Evolutionary conservation across 192 early-diverging fungal genomes (phyloP).

Genomic region (Entomortierella chlamydospora): DNA sequence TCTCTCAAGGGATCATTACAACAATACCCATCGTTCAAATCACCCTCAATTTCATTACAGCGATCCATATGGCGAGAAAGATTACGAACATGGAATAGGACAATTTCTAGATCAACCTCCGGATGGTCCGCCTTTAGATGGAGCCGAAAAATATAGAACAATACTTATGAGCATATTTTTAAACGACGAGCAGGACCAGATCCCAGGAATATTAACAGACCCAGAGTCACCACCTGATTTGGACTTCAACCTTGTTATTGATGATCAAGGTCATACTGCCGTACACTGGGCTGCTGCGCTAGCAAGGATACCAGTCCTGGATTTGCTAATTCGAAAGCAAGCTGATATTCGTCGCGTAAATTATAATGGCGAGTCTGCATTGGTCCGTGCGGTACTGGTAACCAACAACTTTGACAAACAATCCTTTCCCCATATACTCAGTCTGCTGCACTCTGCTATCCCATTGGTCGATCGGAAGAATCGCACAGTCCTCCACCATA

Average conservation of each 20-base stretch:
- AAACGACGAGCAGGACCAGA: slow-evolving; percentile 74
- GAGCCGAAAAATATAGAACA: slow-evolving; percentile 73
- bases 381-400: slow-evolving; percentile 89
- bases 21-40: slow-evolving; percentile 6
- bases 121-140: slow-evolving; percentile 30
- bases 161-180: slow-evolving; percentile 90
- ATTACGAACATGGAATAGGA: slow-evolving; percentile 4
- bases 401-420: slow-evolving; percentile 88
- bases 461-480: slow-evolving; percentile 76
- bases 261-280: slow-evolving; percentile 94
- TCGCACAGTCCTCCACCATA: slow-evolving; percentile 94
- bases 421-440: slow-evolving; percentile 80
- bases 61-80: slow-evolving; percentile 15
- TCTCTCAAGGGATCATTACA: slow-evolving; percentile 11
- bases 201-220: slow-evolving; percentile 66
- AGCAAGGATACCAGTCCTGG: slow-evolving; percentile 78
- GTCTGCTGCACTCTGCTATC: slow-evolving; percentile 82
- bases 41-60: slow-evolving; percentile 4
- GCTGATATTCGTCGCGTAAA: slow-evolving; percentile 79
- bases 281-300: slow-evolving; percentile 97
- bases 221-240: slow-evolving; percentile 60
- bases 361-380: slow-evolving; percentile 86
- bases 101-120: not conserved
- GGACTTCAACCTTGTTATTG: slow-evolving; percentile 87
- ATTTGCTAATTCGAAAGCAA: slow-evolving; percentile 83